Conservation (phyloP, 2,329 filamentous ascomycete species). For the Lachnellula subtilissima region DNA sequence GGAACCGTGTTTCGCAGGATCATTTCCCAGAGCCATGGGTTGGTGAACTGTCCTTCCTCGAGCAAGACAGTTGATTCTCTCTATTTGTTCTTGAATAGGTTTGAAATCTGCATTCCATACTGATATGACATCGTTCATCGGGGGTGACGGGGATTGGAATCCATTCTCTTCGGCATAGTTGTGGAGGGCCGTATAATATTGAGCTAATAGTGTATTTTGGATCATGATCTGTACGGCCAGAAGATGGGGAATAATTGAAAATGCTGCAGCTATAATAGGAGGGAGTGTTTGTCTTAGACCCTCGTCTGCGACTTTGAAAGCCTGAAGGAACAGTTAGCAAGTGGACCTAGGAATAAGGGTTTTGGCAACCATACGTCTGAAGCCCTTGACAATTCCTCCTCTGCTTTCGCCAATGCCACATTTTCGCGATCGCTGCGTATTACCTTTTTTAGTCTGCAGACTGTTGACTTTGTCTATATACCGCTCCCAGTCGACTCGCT, state of each 20-base stretch:
- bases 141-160: constrained; percentile 67
- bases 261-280: constrained; percentile 63
- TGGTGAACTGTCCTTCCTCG: constrained; percentile 62
- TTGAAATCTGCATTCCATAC: constrained; percentile 61
- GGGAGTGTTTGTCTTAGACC: constrained; percentile 69
- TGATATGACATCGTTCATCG: constrained; percentile 65
- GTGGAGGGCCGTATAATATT: constrained; percentile 74
- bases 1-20: constrained; percentile 22
- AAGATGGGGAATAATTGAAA: constrained; percentile 69
- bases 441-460: constrained; percentile 62
- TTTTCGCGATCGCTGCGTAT: constrained; percentile 71
- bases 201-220: constrained; percentile 70
- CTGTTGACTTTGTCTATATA: constrained; percentile 67
- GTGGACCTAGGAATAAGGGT: constrained; percentile 1
- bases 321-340: constrained; percentile 37
- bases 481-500: constrained; percentile 75
- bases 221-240: constrained; percentile 67
- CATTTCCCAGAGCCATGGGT: constrained; percentile 38
- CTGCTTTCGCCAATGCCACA: constrained; percentile 62
- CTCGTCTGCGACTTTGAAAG: constrained; percentile 71
- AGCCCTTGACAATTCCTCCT: constrained; percentile 62
- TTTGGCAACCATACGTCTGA: constrained; percentile 48
- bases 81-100: constrained; percentile 60
- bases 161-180: constrained; percentile 65
- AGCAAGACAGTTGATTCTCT: constrained; percentile 59